phyloP scores from a whole-genome alignment of 371 early-diverging fungal species.

The Lichtheimia ornata region DNA sequence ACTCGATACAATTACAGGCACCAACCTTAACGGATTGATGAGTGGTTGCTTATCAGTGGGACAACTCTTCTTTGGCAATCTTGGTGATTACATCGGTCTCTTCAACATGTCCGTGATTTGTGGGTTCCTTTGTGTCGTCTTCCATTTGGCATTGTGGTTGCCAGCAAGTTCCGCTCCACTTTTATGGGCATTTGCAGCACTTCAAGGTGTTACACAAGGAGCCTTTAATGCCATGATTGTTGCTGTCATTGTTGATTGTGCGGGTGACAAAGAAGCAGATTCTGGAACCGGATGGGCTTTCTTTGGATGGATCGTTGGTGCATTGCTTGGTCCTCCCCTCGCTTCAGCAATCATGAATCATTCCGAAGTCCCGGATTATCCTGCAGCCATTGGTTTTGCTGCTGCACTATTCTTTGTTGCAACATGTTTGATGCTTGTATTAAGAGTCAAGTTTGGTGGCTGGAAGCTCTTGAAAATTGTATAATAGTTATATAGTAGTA shows the following conservation, averaged over 20 bases:
- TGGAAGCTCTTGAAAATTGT: constrained; percentile 18
- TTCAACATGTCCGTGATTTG: constrained; percentile 56
- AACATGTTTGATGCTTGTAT: constrained; percentile 22
- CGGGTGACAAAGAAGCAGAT: constrained; percentile 53
- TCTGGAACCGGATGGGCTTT: constrained; percentile 53
- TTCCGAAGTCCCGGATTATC: constrained; percentile 17
- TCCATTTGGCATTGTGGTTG: constrained; percentile 39
- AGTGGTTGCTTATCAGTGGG: constrained; percentile 34
- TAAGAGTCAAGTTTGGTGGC: constrained; percentile 33
- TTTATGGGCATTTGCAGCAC: constrained; percentile 38
- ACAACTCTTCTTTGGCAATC: constrained; percentile 33
- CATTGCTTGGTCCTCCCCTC: constrained; percentile 53
- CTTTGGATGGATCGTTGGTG: constrained; percentile 47
- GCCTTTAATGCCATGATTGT: constrained; percentile 52
- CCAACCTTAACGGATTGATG: constrained; percentile 45
- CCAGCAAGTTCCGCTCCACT: constrained; percentile 39
- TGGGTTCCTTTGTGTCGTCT: constrained; percentile 41
- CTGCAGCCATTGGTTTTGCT: constrained; percentile 21
- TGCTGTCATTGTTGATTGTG: constrained; percentile 49
- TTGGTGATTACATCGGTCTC: constrained; percentile 55
- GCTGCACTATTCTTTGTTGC: constrained; percentile 27
- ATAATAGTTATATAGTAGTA: not conserved
- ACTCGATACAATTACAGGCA: constrained; percentile 32
- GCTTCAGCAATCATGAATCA: constrained; percentile 43
- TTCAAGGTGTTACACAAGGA: constrained; percentile 48